phyloP scores from a whole-genome alignment of 177 flowering plant species.

The Vitis hybrid region DNA sequence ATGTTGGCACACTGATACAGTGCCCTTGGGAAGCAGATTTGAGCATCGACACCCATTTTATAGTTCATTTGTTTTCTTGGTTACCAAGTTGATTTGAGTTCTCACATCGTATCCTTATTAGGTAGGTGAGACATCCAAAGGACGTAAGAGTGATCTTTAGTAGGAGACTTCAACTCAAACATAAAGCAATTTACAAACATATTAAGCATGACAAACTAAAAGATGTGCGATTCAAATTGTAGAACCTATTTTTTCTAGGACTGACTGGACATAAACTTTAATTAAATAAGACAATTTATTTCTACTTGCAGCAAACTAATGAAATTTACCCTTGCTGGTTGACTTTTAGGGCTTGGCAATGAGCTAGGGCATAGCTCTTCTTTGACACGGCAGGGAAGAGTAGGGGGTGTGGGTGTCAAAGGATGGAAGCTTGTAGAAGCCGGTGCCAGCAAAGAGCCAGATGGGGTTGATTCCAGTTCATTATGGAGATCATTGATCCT shows the following conservation, averaged over 20 bases:
- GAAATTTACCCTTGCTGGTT: slow-evolving; percentile 77
- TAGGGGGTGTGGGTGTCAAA: slow-evolving; percentile 72
- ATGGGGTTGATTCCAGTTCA: slow-evolving; percentile 83
- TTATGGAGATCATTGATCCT: slow-evolving; percentile 93
- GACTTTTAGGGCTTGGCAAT: slow-evolving; percentile 83
- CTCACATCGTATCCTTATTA: neutral
- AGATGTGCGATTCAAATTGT: no score
- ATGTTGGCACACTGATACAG: neutral
- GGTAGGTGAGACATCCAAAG: neutral
- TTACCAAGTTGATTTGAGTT: neutral
- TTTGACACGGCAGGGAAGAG: slow-evolving; percentile 79
- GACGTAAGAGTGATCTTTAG: neutral
- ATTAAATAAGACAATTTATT: no score
- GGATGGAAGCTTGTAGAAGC: slow-evolving; percentile 68
- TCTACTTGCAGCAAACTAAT: neutral
- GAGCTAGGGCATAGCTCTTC: slow-evolving; percentile 85
- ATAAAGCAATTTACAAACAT: slow-evolving; percentile 4
- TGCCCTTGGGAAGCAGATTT: neutral
- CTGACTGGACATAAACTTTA: no score
- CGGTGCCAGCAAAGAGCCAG: slow-evolving; percentile 53
- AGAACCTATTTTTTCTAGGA: no score
- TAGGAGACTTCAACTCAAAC: neutral
- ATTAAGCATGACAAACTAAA: neutral
- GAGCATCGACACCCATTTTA: neutral
- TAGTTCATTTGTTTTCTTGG: neutral